Base-by-base conservation (phyloP, 129 eudicot species). In the Lonicera japonica region DNA sequence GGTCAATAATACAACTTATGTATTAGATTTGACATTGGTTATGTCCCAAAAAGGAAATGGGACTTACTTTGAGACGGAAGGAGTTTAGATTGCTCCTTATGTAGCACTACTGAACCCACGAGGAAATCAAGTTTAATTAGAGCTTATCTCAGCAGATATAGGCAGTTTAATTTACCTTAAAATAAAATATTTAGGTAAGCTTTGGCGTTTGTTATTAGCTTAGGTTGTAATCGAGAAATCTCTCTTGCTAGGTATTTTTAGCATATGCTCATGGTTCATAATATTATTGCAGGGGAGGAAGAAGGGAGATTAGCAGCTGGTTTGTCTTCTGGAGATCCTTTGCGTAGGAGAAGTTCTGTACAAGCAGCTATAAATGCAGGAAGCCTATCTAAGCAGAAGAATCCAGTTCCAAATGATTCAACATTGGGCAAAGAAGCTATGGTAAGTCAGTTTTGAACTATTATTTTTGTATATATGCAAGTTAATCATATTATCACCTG, bases 401-500 rank as follows among this genome's bases (percentile, higher is more conserved):
- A 86, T 73, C 94, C 95, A n/a, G 72, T 75, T 77, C 52, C 82
- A 65, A 79, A 82, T 61, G 94, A 87, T 63, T 70, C 85, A 66
- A 34, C 78, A 18, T 36, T 65, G 45, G 79, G 82, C 82, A 87
- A 83, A 71, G 86, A 90, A 60, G 86, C 88, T 57, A 70, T 65
- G 86, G 95, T 90, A 65, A 69, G 86, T 68, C 48, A 43, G 21
- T 55, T 54, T n/a, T 48, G 45, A 21, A 36, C 11, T 23, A 39
- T 25, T 16, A 29, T 29, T 29, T 29, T 2, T 29, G 10, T 20
- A 36, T 25, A 21, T 63, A 47, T 56, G 59, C 60, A 56, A 55
- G 25, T 39, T 20, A 43, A 11, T 43, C 46, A 22, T n/a, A 20
- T 45, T 11, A 68, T 15, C 45, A 22, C 56, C 22, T 21, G 38